A percentile compares a stretch with the other conserved stretches of the same genome.
These are phyloP conservation scores for Penicillium corylophilum DNA, from an alignment of 2,329 filamentous ascomycete species.

Conservation along the genomic window DNA sequence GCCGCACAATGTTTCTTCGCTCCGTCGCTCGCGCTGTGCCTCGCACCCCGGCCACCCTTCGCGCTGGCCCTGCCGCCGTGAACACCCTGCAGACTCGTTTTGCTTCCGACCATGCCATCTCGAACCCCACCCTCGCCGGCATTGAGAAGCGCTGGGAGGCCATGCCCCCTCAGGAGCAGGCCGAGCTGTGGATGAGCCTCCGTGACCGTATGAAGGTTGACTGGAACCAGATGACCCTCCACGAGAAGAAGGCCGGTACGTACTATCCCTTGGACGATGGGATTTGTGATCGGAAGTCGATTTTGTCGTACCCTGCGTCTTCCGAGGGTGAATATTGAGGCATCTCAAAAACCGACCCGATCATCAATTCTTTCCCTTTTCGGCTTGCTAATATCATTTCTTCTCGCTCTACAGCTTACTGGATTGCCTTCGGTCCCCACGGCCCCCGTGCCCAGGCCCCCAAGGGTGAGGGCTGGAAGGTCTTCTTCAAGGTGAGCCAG, in stretches of 20 bases:
- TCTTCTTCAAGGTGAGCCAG: conserved; percentile 70
- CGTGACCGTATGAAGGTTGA: conserved; percentile 98
- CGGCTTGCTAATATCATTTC: conserved; percentile 18
- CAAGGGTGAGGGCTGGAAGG: conserved; percentile 78
- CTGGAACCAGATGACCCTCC: conserved; percentile 90
- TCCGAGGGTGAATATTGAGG: conserved; percentile 15
- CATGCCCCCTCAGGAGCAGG: conserved; percentile 98
- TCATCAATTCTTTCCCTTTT: not conserved
- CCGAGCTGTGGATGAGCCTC: conserved; percentile 97
- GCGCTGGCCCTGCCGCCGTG: conserved; percentile 40
- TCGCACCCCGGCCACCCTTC: conserved; percentile 44
- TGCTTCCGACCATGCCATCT: conserved; percentile 84
- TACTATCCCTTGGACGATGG: conserved; percentile 31
- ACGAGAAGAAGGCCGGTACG: conserved; percentile 99
- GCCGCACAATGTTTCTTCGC: conserved; percentile 48
- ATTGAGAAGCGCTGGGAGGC: conserved; percentile 99
- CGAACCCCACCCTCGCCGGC: conserved; percentile 93
- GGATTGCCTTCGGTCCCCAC: conserved; percentile 96
- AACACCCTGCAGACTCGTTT: conserved; percentile 52
- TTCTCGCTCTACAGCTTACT: conserved; percentile 71
- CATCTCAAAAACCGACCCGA: not conserved
- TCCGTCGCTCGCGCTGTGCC: conserved; percentile 46
- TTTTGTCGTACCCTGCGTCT: conserved; percentile 14
- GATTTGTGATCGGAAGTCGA: not conserved
- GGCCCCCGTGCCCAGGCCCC: conserved; percentile 82